Percentiles rank a stretch among this genome's conserved stretches.
Evolutionary conservation across 352 stramenopile genomes (phyloP).

Genomic region (Phytopythium cucurbitacearum): DNA sequence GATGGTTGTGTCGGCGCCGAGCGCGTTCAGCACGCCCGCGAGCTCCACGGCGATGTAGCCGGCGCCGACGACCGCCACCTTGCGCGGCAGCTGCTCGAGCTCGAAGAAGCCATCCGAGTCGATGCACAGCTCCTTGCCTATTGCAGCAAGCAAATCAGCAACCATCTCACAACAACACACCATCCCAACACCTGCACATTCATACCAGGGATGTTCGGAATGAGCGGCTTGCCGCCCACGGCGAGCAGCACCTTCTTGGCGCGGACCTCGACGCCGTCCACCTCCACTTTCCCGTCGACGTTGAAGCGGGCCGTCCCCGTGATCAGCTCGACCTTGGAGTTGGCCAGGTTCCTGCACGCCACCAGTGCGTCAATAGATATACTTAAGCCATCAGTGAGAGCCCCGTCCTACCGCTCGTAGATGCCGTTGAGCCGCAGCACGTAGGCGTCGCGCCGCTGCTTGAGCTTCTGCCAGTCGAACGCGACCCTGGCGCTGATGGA

Average conservation of each 20-base stretch:
- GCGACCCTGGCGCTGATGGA: slow-evolving; percentile 31
- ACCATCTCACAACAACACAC: no score
- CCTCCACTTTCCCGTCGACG: slow-evolving; percentile 65
- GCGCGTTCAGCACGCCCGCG: slow-evolving; percentile 91
- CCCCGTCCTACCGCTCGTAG: slow-evolving; percentile 74
- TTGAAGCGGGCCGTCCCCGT: slow-evolving; percentile 89
- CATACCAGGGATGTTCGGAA: slow-evolving; percentile 51
- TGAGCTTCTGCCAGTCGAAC: slow-evolving; percentile 92
- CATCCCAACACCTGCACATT: background rate
- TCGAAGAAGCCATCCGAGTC: slow-evolving; percentile 97
- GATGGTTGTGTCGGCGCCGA: slow-evolving; percentile 90
- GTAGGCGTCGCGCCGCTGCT: slow-evolving; percentile 92
- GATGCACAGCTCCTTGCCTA: slow-evolving; percentile 91
- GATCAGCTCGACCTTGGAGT: slow-evolving; percentile 87
- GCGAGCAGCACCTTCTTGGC: slow-evolving; percentile 68
- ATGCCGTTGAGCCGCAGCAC: slow-evolving; percentile 95
- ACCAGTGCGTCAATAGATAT: background rate
- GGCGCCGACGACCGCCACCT: slow-evolving; percentile 94
- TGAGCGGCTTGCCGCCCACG: slow-evolving; percentile 49
- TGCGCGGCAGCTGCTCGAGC: slow-evolving; percentile 88
- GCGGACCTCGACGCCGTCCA: slow-evolving; percentile 54
- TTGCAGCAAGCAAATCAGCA: no score
- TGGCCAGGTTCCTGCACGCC: slow-evolving; percentile 78
- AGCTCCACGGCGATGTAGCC: slow-evolving; percentile 99
- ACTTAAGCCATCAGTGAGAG: background rate